Evolutionary conservation across 1,284 basidiomycete species (phyloP).

Genomic region (Heterobasidion occidentale): DNA sequence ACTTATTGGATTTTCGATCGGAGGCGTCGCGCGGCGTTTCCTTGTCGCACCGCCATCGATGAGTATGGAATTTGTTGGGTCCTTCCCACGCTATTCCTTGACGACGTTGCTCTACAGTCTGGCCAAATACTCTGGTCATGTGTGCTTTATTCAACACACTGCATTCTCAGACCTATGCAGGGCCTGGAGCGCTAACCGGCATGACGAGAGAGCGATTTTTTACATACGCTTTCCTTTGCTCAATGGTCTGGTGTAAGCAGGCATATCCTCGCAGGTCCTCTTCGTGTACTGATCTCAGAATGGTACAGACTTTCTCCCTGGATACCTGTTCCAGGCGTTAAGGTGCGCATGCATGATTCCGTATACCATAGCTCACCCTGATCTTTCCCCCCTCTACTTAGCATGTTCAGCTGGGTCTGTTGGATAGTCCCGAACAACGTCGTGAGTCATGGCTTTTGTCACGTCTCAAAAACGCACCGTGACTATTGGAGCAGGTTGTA

Average conservation of each 20-base stretch:
- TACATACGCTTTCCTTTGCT: constrained; percentile 29
- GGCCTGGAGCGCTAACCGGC: constrained; percentile 29
- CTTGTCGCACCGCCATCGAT: constrained; percentile 84
- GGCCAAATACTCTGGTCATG: constrained; percentile 70
- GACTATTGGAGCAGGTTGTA: constrained; percentile 22
- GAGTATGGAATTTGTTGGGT: constrained; percentile 25
- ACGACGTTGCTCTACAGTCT: constrained; percentile 31
- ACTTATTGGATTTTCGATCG: constrained; percentile 64
- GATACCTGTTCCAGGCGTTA: constrained; percentile 54
- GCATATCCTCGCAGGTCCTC: no score
- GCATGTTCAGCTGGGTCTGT: constrained; percentile 10
- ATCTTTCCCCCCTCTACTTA: not conserved
- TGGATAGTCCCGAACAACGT: constrained; percentile 72
- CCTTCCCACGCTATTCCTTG: not conserved
- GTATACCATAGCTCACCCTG: not conserved
- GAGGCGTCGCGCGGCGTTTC: constrained; percentile 71
- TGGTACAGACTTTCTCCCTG: constrained; percentile 41
- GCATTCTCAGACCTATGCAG: constrained; percentile 45
- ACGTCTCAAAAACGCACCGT: not conserved
- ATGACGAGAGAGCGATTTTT: constrained; percentile 48
- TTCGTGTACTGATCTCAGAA: not conserved
- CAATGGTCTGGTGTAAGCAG: constrained; percentile 30
- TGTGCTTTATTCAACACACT: constrained; percentile 55
- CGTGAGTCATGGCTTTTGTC: not conserved
- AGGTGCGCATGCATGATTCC: not conserved